These are phyloP conservation scores for Lyophyllum semitale DNA, from an alignment of 768 basidiomycete genomes.

Conservation along the genomic window DNA sequence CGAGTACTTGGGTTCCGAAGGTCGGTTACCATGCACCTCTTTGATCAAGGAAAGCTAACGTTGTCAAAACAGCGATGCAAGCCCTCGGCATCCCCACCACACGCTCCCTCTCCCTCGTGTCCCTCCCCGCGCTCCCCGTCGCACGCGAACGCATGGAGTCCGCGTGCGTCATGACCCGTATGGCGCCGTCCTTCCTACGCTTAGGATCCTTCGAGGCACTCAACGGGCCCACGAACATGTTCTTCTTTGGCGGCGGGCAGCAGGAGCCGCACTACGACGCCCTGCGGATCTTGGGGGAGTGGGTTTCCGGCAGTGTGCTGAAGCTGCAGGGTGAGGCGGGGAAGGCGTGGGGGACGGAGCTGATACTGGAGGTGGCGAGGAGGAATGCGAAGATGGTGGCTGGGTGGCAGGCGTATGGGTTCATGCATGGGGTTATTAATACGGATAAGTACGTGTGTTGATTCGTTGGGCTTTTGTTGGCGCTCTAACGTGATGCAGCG, in stretches of 20 bases:
- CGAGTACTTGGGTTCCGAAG: conserved; percentile 93
- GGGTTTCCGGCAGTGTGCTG: conserved; percentile 66
- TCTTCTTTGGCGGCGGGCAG: conserved; percentile 79
- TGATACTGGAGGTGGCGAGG: conserved; percentile 78
- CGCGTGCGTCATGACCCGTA: conserved; percentile 74
- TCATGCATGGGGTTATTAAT: conserved; percentile 98
- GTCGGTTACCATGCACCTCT: conserved; percentile 33
- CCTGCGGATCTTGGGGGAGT: conserved; percentile 73
- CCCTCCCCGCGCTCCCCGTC: conserved; percentile 74
- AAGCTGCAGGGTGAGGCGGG: conserved; percentile 45
- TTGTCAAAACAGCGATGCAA: conserved; percentile 37
- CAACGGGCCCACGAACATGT: conserved; percentile 63
- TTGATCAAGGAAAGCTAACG: neutral
- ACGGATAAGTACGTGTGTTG: conserved; percentile 91
- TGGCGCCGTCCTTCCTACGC: conserved; percentile 89
- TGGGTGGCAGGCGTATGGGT: conserved; percentile 93
- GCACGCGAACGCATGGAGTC: conserved; percentile 72
- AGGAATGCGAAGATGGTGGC: conserved; percentile 93
- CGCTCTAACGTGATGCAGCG: conserved; percentile 39
- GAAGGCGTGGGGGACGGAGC: conserved; percentile 66
- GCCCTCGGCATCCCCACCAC: conserved; percentile 89
- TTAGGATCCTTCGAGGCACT: conserved; percentile 91
- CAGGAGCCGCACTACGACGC: conserved; percentile 76
- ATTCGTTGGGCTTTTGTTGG: too few relatives aligned
- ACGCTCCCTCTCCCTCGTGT: conserved; percentile 79